Evolutionary conservation across 2,329 filamentous ascomycete species (phyloP), one percentile per base, ranked within the genome.

Genomic region (Tympanopsis confertula): DNA sequence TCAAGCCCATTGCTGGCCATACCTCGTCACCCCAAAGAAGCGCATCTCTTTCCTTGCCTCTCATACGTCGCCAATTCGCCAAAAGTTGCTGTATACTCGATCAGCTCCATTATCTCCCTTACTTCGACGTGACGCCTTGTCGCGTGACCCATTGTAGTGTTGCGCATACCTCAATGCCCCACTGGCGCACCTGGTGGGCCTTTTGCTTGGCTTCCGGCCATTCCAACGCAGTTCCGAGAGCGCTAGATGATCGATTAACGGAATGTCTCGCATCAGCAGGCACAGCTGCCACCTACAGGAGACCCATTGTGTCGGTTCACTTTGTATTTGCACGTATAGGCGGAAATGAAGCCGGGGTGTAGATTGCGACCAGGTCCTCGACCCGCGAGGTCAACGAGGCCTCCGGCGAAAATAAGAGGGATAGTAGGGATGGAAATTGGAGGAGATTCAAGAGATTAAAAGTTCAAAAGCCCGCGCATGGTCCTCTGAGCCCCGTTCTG

Each of bases 21-120:
- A 66, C 94, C 89, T 98, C 91, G 57, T 98, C 91, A 49, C 91
- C 91, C 91, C 91, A 98, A 14, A 95, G 72, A 52, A 98, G 65
- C 39, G 84, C 87, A 74, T 96, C 88, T 42, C 85, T 74, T 61
- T 96, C 89, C 61, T 96, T 96, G 44, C 82, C 81, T 62, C 91
- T 94, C 41, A 87, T 87, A 55, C 87, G 83, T 46, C 84, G 85
- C 91, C 91, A 98, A 49, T 94, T 94, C 45, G 87, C 83, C 36
- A 98, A 71, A 26, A 98, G 63, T 94, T 98, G 91, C 88, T 95
- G 54, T 36, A n/a, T 14, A 18, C 36, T 28, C 38, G 51, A n/a
- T 39, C 52, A 47, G 37, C 41, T n/a, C n/a, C n/a, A n/a, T n/a
- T n/a, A n/a, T n/a, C n/a, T n/a, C n/a, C n/a, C n/a, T n/a, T n/a